A percentile compares a stretch with the other conserved stretches of the same genome.
Conservation (phyloP, 345 rosid species). For the Dipteronia dyeriana region DNA sequence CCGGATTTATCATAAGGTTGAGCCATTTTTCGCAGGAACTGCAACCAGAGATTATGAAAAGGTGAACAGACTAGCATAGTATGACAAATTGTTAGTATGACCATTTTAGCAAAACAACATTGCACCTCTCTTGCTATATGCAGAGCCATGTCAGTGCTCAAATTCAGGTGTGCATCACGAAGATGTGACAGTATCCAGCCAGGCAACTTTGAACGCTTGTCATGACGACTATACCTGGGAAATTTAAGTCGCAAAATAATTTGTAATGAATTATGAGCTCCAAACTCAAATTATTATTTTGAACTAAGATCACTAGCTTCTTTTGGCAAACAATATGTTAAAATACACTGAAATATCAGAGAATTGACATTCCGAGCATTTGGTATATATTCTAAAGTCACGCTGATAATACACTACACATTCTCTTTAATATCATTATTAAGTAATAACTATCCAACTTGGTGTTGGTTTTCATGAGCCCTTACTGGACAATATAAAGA, state of each 20-base stretch:
- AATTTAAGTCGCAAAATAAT: not conserved
- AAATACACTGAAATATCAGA: not conserved
- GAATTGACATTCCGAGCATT: not conserved
- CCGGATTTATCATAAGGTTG: constrained; percentile 89
- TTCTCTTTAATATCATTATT: constrained; percentile 3
- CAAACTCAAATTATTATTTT: not conserved
- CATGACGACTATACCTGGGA: constrained; percentile 93
- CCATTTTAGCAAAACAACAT: not conserved
- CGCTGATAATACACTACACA: not conserved
- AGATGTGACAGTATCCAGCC: constrained; percentile 94
- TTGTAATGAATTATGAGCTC: not conserved
- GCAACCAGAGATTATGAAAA: constrained; percentile 17
- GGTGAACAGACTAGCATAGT: not conserved
- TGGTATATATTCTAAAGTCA: not conserved
- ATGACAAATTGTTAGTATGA: not conserved
- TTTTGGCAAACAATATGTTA: not conserved
- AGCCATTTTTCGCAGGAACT: constrained; percentile 96
- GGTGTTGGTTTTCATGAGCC: not conserved
- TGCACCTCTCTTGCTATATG: constrained; percentile 89
- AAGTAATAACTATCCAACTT: not conserved
- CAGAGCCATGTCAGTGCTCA: constrained; percentile 98
- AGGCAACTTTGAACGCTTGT: constrained; percentile 95
- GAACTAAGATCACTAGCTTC: not conserved
- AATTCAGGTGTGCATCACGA: constrained; percentile 81
- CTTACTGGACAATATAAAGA: not conserved